Evolutionary conservation across 2,329 filamentous ascomycete species (phyloP).

Genomic region (Verticillium isaacii): DNA sequence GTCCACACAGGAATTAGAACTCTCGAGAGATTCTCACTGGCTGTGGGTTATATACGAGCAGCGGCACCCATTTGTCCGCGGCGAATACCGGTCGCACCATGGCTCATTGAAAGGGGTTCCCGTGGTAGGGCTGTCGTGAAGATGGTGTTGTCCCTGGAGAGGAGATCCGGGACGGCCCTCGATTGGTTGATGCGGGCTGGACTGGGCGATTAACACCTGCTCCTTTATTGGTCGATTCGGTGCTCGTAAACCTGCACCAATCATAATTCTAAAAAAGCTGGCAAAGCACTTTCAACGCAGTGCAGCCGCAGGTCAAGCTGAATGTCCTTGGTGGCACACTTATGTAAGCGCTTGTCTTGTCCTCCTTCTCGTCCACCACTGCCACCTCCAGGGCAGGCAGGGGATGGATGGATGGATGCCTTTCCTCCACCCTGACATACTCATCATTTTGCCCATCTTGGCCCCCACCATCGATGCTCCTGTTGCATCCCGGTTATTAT

Average conservation of each 20-base stretch:
- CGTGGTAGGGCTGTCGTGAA: background rate
- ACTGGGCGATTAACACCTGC: too few relatives aligned
- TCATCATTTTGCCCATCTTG: too few relatives aligned
- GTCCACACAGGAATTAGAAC: background rate
- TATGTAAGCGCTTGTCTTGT: background rate
- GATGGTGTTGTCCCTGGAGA: background rate
- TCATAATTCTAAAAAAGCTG: background rate
- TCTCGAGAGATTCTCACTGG: background rate
- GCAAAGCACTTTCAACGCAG: too few relatives aligned
- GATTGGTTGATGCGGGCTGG: background rate
- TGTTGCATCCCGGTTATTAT: too few relatives aligned
- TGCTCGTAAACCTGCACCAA: background rate
- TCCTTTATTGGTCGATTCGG: background rate
- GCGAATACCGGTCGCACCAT: background rate
- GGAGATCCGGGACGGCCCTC: background rate
- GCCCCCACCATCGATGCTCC: too few relatives aligned
- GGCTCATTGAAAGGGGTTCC: background rate
- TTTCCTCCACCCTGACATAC: background rate
- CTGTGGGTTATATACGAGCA: background rate
- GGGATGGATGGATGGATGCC: background rate
- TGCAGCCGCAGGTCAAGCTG: background rate
- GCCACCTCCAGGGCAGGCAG: too few relatives aligned
- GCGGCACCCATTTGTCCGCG: background rate
- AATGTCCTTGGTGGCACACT: background rate
- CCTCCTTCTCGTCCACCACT: background rate